Evolutionary conservation across 192 early-diverging fungal genomes (phyloP).

Genomic region (Coemansia erecta): DNA sequence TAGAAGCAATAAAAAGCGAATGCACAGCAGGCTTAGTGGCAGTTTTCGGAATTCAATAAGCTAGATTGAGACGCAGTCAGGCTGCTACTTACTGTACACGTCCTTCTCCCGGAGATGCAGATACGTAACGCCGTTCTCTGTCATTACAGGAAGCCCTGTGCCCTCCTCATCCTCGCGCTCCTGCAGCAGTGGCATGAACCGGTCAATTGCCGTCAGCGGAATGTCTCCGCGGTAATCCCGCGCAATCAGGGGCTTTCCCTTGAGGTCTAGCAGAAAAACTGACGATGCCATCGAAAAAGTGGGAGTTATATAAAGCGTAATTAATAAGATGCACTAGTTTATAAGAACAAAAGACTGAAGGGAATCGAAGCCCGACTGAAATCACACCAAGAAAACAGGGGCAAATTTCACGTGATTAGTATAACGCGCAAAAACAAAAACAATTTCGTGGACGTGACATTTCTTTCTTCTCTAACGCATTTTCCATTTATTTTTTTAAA

Average conservation of each 20-base stretch:
- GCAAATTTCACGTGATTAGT: too few species aligned
- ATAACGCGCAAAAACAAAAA: too few species aligned
- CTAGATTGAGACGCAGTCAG: not conserved
- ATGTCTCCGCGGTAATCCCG: constrained; percentile 98
- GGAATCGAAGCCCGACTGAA: not conserved
- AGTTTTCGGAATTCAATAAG: not conserved
- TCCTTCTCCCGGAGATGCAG: constrained; percentile 95
- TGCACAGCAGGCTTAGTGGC: not conserved
- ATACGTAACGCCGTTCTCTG: constrained; percentile 94
- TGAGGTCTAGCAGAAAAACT: constrained; percentile 93
- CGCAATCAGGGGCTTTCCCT: constrained; percentile 98
- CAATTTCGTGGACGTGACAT: too few species aligned
- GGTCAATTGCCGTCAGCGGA: constrained; percentile 92
- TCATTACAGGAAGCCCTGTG: constrained; percentile 84
- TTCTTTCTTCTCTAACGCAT: too few species aligned
- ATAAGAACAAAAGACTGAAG: not conserved
- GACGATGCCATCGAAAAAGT: constrained; percentile 59
- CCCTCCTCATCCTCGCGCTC: constrained; percentile 93
- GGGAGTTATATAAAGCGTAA: not conserved
- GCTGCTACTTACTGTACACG: constrained; percentile 75
- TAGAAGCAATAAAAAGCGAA: not conserved
- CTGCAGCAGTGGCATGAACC: constrained; percentile 95
- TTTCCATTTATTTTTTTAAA: too few species aligned
- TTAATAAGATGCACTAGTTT: too few species aligned
- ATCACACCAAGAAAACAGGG: not conserved